Evolutionary conservation across 2,329 filamentous ascomycete genomes (phyloP), one percentile per base, ranked within the genome.

Genomic region (Trichoderma koningii): DNA sequence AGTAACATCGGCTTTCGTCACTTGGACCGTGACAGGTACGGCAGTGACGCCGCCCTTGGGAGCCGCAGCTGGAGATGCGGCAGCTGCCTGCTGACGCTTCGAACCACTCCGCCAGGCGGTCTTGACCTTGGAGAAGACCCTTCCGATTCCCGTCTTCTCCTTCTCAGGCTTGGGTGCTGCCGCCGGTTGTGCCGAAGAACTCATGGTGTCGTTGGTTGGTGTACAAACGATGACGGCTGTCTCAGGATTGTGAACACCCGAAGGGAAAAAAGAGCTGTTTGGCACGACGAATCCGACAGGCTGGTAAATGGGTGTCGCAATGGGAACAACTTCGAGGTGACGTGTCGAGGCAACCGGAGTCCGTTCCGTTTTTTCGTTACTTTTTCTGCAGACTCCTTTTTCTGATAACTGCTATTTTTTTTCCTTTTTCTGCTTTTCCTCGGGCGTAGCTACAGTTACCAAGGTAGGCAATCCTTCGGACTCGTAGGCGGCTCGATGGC

Each of bases 91-190:
- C 23, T 62, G 61, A 26, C 63, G 63, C 66, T 71, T 75, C 7
- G 73, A 71, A 7, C 74, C 71, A 68, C 76, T 80, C 73, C 76
- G 83, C 52, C 84, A 76, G 38, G 82, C 81, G 3, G 81, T 81
- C 77, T 80, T 85, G 71, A 83, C 77, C 42, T 81, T 77, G 42
- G 79, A 79, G 38, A 85, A 67, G 21, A 85, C 75, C 70, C 77
- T 83, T 63, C 78, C 79, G 30, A 85, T 69, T 14, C 79, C 78
- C 72, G 77, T 83, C 75, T 79, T 83, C 69, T 80, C 78, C 70
- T 75, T 77, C 51, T 74, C 72, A 57, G 71, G 69, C 66, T 72
- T 74, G 57, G 75, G 73, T 62, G 74, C 76, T 45, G 76, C 74
- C 69, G 76, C 76, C 55, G 72, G 72, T 66, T 76, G 79, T 63